These are phyloP conservation scores for Protomyces macrosporus DNA, from an alignment of 1,139 yeast genomes.

Conservation along the genomic window DNA sequence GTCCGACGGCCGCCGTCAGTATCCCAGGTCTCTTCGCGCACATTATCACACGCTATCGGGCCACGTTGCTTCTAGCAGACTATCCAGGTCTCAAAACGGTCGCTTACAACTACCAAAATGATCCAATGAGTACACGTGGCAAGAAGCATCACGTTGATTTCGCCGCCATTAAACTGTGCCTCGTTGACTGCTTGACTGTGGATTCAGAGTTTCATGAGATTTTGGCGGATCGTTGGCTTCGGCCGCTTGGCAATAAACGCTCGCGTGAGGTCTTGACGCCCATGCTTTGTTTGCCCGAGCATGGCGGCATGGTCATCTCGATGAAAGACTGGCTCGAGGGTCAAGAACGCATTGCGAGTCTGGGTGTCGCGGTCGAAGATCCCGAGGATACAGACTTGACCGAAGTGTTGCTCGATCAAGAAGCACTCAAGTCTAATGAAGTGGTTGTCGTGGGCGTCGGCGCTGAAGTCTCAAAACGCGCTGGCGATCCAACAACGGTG, in stretches of 20 bases:
- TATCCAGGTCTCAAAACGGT: constrained; percentile 88
- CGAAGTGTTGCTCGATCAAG: constrained; percentile 74
- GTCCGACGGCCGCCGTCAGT: constrained; percentile 69
- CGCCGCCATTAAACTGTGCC: constrained; percentile 77
- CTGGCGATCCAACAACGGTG: constrained; percentile 44
- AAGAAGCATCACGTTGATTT: constrained; percentile 75
- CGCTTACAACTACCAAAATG: constrained; percentile 85
- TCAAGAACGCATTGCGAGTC: constrained; percentile 50
- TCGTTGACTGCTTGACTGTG: constrained; percentile 83
- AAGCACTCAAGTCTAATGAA: constrained; percentile 69
- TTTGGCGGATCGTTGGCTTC: constrained; percentile 82
- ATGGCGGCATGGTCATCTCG: constrained; percentile 93
- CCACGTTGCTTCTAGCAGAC: constrained; percentile 73
- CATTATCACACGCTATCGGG: constrained; percentile 62
- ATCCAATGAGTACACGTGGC: constrained; percentile 78
- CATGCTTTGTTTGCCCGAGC: constrained; percentile 79
- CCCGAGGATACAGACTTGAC: constrained; percentile 45
- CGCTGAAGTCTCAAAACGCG: constrained; percentile 39
- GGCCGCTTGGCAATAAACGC: constrained; percentile 78
- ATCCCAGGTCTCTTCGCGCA: constrained; percentile 86
- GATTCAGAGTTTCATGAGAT: constrained; percentile 92
- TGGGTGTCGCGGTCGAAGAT: constrained; percentile 37
- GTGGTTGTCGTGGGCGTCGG: constrained; percentile 59
- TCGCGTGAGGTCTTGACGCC: constrained; percentile 83
- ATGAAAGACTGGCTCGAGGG: constrained; percentile 85